Evolutionary conservation across 2,329 filamentous ascomycete species (phyloP).

Genomic region (Xylaria digitata): DNA sequence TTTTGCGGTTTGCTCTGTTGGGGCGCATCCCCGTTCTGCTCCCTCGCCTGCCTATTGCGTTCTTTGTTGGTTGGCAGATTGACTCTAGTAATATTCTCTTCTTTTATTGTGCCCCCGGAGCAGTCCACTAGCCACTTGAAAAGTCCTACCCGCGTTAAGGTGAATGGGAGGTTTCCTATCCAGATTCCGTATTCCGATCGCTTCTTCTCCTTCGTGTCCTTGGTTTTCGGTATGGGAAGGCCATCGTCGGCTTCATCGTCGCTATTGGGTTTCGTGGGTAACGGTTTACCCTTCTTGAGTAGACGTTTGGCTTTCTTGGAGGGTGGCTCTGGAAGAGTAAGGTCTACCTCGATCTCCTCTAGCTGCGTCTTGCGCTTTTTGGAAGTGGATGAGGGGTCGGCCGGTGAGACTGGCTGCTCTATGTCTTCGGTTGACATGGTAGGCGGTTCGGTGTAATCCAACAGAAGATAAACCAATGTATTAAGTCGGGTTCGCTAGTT

Average conservation of each 20-base stretch:
- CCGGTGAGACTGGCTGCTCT: conserved; percentile 33
- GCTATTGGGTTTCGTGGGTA: conserved; percentile 59
- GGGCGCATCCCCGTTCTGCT: conserved; percentile 42
- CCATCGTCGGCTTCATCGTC: conserved; percentile 55
- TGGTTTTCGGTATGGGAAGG: conserved; percentile 45
- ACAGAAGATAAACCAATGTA: neutral
- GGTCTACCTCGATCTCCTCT: conserved; percentile 87
- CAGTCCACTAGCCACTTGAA: conserved; percentile 82
- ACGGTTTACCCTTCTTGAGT: conserved; percentile 82
- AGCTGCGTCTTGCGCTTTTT: conserved; percentile 79
- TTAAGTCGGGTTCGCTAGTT: neutral
- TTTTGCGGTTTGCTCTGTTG: conserved; percentile 65
- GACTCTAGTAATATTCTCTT: conserved; percentile 82
- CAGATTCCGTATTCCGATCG: conserved; percentile 89
- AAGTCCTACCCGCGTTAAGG: conserved; percentile 77
- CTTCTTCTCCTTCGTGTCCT: conserved; percentile 60
- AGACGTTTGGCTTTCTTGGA: conserved; percentile 93
- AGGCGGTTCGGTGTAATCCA: neutral
- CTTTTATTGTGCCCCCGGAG: conserved; percentile 72
- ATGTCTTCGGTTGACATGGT: conserved; percentile 37
- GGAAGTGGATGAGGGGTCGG: conserved; percentile 44
- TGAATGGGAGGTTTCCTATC: conserved; percentile 96
- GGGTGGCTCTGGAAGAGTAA: conserved; percentile 88
- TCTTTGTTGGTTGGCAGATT: conserved; percentile 76
- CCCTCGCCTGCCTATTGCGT: conserved; percentile 36